Evolutionary conservation across 306 rosid species (phyloP).

Genomic region (barrel medic (Medicago truncatula)): DNA sequence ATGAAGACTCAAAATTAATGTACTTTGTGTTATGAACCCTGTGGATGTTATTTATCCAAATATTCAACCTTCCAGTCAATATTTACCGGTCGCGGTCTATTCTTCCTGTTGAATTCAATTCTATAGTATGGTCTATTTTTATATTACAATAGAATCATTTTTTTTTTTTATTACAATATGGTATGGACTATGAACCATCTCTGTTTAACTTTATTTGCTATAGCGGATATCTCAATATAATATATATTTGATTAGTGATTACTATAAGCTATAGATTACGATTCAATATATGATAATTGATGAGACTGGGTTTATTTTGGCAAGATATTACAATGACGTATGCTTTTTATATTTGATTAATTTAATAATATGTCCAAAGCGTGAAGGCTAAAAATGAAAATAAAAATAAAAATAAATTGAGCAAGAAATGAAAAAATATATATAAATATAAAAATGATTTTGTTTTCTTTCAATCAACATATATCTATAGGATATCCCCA

Average conservation of each 20-base stretch:
- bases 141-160: too few species aligned
- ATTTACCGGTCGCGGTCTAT: background rate
- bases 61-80: background rate
- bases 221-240: too few species aligned
- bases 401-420: background rate
- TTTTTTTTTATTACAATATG: too few species aligned
- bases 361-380: background rate
- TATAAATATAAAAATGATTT: background rate
- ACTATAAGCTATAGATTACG: too few species aligned
- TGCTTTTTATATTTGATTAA: background rate
- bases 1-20: constrained; percentile 2
- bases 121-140: background rate
- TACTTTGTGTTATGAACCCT: background rate
- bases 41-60: constrained; percentile 13
- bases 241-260: too few species aligned
- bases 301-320: background rate
- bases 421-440: too few species aligned
- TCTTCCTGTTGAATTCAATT: background rate
- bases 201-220: background rate
- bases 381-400: background rate
- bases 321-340: background rate
- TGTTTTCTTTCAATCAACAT: background rate
- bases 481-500: too few species aligned
- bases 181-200: background rate
- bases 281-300: background rate